phyloP scores from a whole-genome alignment of 176 grass and related monocot genomes.

The Otatea glauca region DNA sequence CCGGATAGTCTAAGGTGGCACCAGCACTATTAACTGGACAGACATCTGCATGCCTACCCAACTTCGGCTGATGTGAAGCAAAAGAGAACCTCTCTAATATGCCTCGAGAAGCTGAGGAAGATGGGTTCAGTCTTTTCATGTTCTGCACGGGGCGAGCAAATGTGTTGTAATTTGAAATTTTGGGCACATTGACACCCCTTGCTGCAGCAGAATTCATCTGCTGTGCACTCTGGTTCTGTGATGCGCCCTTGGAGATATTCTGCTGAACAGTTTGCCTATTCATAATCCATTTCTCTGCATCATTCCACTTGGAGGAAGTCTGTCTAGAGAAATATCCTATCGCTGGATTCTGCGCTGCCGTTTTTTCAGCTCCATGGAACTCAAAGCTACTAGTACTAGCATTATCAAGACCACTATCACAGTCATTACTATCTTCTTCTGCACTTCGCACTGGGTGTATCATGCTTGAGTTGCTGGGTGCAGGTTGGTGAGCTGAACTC shows the following conservation, averaged over 20 bases:
- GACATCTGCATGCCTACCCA: constrained; percentile 48
- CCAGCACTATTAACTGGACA: constrained; percentile 32
- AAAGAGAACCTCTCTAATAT: constrained; percentile 80
- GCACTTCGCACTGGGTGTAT: constrained; percentile 71
- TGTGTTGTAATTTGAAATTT: constrained; percentile 34
- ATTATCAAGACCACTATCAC: constrained; percentile 67
- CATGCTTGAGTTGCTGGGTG: constrained; percentile 64
- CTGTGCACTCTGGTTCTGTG: constrained; percentile 38
- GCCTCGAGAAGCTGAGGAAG: constrained; percentile 52
- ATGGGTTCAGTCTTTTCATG: constrained; percentile 58
- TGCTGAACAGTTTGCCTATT: constrained; percentile 67
- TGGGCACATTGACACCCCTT: constrained; percentile 44
- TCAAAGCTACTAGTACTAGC: constrained; percentile 74
- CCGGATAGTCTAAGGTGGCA: constrained; percentile 29
- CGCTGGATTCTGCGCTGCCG: constrained; percentile 42
- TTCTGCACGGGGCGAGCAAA: constrained; percentile 43
- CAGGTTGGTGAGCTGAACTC: constrained; percentile 49
- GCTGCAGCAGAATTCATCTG: constrained; percentile 42
- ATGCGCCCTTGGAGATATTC: constrained; percentile 26
- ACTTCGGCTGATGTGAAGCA: constrained; percentile 57
- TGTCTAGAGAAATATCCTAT: constrained; percentile 61
- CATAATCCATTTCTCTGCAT: constrained; percentile 98
- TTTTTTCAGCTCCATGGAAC: constrained; percentile 70
- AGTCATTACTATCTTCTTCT: constrained; percentile 70
- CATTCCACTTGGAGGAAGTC: constrained; percentile 89